phyloP scores from a whole-genome alignment of 2,329 filamentous ascomycete genomes.

The Rhinocladiella similis region DNA sequence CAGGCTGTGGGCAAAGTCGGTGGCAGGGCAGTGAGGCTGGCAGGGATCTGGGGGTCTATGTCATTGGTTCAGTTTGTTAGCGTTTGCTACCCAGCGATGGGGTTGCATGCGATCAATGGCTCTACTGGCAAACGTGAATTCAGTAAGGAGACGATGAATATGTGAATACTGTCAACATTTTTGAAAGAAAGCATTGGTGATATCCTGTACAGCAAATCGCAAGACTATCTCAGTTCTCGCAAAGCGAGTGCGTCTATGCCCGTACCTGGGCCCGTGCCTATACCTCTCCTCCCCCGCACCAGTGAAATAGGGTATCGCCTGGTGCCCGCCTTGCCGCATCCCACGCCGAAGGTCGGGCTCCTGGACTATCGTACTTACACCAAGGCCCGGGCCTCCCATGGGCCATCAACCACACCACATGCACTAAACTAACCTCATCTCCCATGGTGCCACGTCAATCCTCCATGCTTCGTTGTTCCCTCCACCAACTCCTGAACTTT shows the following conservation, averaged over 20 bases:
- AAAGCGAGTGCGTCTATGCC: too few species aligned
- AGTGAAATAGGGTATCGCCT: too few species aligned
- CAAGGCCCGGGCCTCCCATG: not conserved
- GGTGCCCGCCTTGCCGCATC: too few species aligned
- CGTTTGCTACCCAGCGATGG: not conserved
- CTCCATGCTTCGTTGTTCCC: not conserved
- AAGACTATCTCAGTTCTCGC: not conserved
- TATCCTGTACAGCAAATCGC: not conserved
- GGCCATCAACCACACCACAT: not conserved
- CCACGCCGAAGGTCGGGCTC: too few species aligned
- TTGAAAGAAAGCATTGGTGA: not conserved
- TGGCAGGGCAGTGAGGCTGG: slow-evolving; percentile 15
- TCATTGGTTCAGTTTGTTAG: not conserved
- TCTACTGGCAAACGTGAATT: not conserved
- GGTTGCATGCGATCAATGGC: not conserved
- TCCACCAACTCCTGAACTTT: not conserved
- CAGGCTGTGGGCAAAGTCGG: slow-evolving; percentile 9
- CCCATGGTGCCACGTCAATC: slow-evolving; percentile 8
- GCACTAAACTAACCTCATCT: not conserved
- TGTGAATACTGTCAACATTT: not conserved
- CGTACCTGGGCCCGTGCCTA: too few species aligned
- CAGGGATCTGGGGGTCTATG: not conserved
- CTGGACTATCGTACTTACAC: not conserved
- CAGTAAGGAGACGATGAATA: not conserved
- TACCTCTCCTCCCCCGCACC: too few species aligned